A percentile compares a stretch with the other conserved stretches of the same genome.
These are phyloP conservation scores for Pestalotiopsis sp. DNA, from an alignment of 2,329 filamentous ascomycete genomes.

Conservation along the genomic window DNA sequence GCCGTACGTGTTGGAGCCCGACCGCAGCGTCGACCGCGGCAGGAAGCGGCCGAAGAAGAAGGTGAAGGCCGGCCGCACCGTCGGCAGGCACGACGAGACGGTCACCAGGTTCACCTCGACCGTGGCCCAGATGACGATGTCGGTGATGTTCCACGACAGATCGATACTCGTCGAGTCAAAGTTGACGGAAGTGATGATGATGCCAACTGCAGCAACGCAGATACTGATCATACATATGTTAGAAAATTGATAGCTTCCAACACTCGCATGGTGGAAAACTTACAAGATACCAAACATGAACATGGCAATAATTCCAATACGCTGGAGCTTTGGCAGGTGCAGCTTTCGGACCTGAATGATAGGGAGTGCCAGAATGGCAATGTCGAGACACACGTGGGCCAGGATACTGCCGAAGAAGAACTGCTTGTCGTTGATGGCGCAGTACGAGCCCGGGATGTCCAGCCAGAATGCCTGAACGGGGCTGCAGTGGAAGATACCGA, in stretches of 20 bases:
- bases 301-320: slow-evolving; percentile 10
- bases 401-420: slow-evolving; percentile 24
- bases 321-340: slow-evolving; percentile 10
- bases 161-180: slow-evolving; percentile 5
- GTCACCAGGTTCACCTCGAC: slow-evolving; percentile 10
- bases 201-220: slow-evolving; percentile 4
- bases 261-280: not conserved
- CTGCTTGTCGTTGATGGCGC: slow-evolving; percentile 22
- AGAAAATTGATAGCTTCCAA: not conserved
- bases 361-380: slow-evolving; percentile 22
- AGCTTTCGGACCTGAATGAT: slow-evolving; percentile 20
- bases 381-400: slow-evolving; percentile 21
- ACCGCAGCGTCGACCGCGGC: not conserved
- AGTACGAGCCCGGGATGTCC: slow-evolving; percentile 16
- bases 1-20: slow-evolving; percentile 7
- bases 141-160: slow-evolving; percentile 6
- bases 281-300: slow-evolving; percentile 16
- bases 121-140: slow-evolving; percentile 11
- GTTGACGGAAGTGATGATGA: slow-evolving; percentile 8
- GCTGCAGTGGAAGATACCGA: slow-evolving; percentile 27
- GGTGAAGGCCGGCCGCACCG: not conserved
- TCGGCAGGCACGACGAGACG: slow-evolving; percentile 4
- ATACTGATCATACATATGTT: not conserved
- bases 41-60: slow-evolving; percentile 7
- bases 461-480: slow-evolving; percentile 25